Evolutionary conservation across 345 rosid genomes (phyloP), one percentile per base, ranked within the genome.

Genomic region (Diplotaxis tenuifolia): DNA sequence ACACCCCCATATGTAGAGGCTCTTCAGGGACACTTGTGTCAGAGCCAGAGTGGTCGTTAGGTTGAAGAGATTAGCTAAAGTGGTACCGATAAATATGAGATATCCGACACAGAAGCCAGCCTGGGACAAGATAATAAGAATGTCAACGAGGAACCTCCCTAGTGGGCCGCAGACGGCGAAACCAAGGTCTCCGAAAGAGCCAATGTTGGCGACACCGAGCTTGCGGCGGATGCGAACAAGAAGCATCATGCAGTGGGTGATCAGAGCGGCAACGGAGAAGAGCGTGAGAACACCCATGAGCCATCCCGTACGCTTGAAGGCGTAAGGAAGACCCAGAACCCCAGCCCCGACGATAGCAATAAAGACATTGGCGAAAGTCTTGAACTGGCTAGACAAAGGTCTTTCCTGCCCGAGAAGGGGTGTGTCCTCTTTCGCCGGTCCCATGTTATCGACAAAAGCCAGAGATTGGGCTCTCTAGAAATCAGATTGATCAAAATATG

Each of bases 281-380:
- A 93, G 81, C 75, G 83, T 81, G 76, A 93, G 67, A 29, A 86
- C 68, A 70, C 92, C 80, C 88, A 79, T 79, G 77, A 89, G 29
- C 97, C 98, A 93, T 19, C 97, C 97, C 20, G 93, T 87, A 36
- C 90, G 91, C 74, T 86, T 93, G 76, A 93, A 90, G 19, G 92
- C 71, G 77, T 90, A 90, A 5, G 97, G 97, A 9, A 93, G 83
- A 7, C 98, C 96, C 7, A 93, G 67, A 23, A 93, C 96, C 15
- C 97, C 98, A 10, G 97, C 88, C 3, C 96, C 98, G 1, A 90
- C 95, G 9, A 88, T 75, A 14, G 96, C 88, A n/a, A 90, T 92
- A 84, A 93, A 93, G 20, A 89, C 88, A 76, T 93, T 93, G 57
- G 97, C 96, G 62, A 90, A 83, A 19, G 97, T 90, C 81, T 93